Evolutionary conservation across 2,329 filamentous ascomycete species (phyloP), one percentile per base, ranked within the genome.

Genomic region (Ophioceras dolichostomum): DNA sequence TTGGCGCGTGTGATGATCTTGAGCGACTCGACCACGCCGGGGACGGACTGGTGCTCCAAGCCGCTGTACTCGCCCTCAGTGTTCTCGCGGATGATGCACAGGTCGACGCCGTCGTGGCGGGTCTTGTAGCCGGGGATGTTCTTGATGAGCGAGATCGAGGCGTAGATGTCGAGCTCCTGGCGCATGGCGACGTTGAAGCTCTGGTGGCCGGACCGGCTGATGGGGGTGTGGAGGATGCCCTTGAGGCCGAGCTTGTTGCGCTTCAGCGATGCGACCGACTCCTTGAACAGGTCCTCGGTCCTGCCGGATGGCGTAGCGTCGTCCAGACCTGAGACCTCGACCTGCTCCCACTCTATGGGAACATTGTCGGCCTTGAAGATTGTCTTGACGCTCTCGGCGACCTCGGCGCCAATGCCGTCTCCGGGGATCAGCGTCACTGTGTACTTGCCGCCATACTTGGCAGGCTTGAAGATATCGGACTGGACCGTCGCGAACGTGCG

Each of bases 321-420:
- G 58, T 89, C 84, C 47, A 96, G 74, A 62, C 91, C 91, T 20
- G 85, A 87, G 33, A 94, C 89, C 59, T 95, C 88, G 53, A 98
- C 76, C 71, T 96, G 88, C 67, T 98, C 91, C 89, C 91, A 96
- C 66, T 95, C 87, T 54, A 98, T 80, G 56, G 91, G 91, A 38
- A 95, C 89, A 60, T 94, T 96, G 72, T 96, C 89, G 60, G 89
- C 88, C 78, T 95, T 96, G 81, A 96, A 96, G 64, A 98, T 83
- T 50, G 89, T 93, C 80, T 95, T 94, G 62, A 98, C 89, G 46
- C 86, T 91, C 68, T 96, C 88, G 54, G 89, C 87, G 44, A 96
- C 88, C 69, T 98, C 91, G 62, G 86, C 85, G 63, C 91, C 91
- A 60, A 98, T 94, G 71, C 91, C 91, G 56, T 98, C 91, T 76